Base-by-base conservation (phyloP, 495 filamentous ascomycete genomes). In the Acidomyces sp. region DNA sequence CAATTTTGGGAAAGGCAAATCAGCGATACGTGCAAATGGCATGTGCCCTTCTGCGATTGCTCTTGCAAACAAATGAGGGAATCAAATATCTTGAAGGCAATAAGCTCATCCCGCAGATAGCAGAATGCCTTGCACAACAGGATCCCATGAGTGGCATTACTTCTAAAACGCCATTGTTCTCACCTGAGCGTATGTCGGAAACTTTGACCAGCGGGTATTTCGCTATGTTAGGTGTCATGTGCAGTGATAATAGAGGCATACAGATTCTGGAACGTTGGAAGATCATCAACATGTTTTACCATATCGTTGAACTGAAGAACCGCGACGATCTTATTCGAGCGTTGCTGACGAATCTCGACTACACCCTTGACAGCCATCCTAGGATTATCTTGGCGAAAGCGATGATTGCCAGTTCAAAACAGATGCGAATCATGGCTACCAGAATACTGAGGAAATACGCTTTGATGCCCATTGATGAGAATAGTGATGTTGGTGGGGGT, bases 251-350 rank as follows among this genome's bases (percentile, higher is more conserved):
- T 0, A 81, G 75, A 43, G 90, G 90, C 0, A 68, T 95, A 20
- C 71, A 75, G 48, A 93, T 96, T 73, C 77, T 97, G 58, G 87
- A 93, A 54, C 69, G 85, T 47, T 96, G 88, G 86, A 83, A 83
- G 46, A 88, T 96, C 69, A 79, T 93, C 56, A 96, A 95, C 59
- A 96, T 96, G 84, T 87, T 94, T 66, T 97, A 97, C 56, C 88
- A 95, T 55, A 90, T 97, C 52, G 74, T 93, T 40, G 92, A 96
- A 52, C 69, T 94, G 15, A 78, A 78, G 49, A 78, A 84, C 55
- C 80, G 92, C 2, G 84, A 88, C 32, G 90, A 97, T 54, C 68
- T 97, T 30, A 82, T 94, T 45, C 80, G 85, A 48, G 68, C 84
- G 16, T 72, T 96, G 52, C 67, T 97, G 6, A 73, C 77, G 23